phyloP scores from a whole-genome alignment of 1,284 basidiomycete species.

The Neolentinus lepideus region DNA sequence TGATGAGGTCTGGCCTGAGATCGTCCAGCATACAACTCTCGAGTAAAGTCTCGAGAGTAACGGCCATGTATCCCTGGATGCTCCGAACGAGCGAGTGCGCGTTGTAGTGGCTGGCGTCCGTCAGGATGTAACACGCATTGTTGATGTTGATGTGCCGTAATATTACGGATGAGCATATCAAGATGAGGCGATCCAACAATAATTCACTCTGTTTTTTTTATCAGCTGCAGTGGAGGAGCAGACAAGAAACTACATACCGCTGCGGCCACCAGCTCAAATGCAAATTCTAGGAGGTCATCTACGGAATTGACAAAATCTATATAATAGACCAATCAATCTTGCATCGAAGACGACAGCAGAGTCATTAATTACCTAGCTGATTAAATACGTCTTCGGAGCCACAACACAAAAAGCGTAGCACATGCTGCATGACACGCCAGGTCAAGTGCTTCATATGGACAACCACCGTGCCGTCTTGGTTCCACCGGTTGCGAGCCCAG shows the following conservation, averaged over 20 bases:
- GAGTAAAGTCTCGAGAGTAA: constrained; percentile 85
- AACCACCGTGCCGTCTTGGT: constrained; percentile 44
- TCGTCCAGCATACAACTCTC: constrained; percentile 78
- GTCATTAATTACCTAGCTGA: constrained; percentile 39
- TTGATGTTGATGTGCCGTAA: constrained; percentile 64
- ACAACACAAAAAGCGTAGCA: constrained; percentile 76
- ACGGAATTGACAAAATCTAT: constrained; percentile 57
- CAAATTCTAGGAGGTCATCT: constrained; percentile 81
- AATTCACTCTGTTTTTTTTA: constrained; percentile 67
- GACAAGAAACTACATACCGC: constrained; percentile 46
- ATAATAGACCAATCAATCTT: constrained; percentile 1
- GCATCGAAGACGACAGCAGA: constrained; percentile 5
- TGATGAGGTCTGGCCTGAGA: constrained; percentile 61
- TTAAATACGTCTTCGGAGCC: constrained; percentile 78
- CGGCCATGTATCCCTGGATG: constrained; percentile 77
- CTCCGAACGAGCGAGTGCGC: constrained; percentile 64
- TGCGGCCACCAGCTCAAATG: constrained; percentile 82
- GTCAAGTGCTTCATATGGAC: constrained; percentile 72
- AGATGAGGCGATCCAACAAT: constrained; percentile 78
- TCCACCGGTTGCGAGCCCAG: constrained; percentile 70
- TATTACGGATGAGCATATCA: constrained; percentile 76
- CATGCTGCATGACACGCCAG: constrained; percentile 74
- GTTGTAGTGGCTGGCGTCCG: constrained; percentile 79
- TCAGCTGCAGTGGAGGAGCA: not conserved
- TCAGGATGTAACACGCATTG: constrained; percentile 79